Base-by-base conservation (phyloP, 768 basidiomycete species). In the Tylopilus sp. region DNA sequence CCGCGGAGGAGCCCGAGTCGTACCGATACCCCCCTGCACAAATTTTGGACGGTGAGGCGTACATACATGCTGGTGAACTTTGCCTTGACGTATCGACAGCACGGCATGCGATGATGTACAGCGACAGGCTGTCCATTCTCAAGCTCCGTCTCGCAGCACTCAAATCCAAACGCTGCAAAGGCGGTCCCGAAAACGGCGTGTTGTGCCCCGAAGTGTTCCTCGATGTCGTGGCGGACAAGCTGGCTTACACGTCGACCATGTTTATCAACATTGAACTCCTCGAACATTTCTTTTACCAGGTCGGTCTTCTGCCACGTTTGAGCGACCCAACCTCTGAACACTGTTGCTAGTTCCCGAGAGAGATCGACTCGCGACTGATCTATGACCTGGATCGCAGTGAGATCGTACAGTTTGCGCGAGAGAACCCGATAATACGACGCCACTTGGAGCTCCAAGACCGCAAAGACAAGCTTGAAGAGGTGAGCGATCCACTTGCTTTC, bases 201-300 rank as follows among this genome's bases (percentile, higher is more conserved):
- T 79, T 98, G 64, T 99, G 97, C 67, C 97, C 97, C 0, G 97
- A 99, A 68, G 89, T 91, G 0, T 98, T 98, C 81, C 79, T 99
- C 57, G 87, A 92, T 61, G 92, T 95, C 22, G 94, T 99, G 20
- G 93, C 97, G 3, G 91, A 98, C 68, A 98, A 99, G 70, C 78
- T 99, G 38, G 93, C 95, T 1, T 86, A 93, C 64, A 98, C 95
- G 0, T 91, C 93, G 3, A 84, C 95, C 3, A 92, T 98, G 88
- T 98, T 98, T 69, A 97, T 99, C 77, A 97, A 94, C 72, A 97
- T 99, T 52, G 97, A 99, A 67, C 77, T 99, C 10, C 80, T 98
- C 2, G 95, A 97, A 62, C 95, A 98, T 60, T 99, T 98, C 78
- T 98, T 98, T 77, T 97, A 98, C 64, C 92, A 95, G 77, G 92